Conservation (phyloP, 1,139 yeast genomes). For the Sugiyamaella japonica region DNA sequence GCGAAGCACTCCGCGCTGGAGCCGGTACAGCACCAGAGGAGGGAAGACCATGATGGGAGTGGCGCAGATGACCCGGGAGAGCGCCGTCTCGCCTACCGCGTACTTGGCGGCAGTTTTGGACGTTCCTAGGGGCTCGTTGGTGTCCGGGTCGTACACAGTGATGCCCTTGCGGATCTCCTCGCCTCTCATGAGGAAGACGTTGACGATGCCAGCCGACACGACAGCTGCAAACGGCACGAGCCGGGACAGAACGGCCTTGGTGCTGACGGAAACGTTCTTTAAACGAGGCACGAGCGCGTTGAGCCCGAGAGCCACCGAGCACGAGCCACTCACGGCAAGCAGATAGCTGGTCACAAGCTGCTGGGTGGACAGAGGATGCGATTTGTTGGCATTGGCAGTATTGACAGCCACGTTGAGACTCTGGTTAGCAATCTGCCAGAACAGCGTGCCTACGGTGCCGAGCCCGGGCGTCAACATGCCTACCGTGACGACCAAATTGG, state of each 20-base stretch:
- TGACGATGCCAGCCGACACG: constrained; percentile 20
- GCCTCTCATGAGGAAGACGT: constrained; percentile 63
- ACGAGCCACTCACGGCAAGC: constrained; percentile 90
- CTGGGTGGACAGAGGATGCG: constrained; percentile 78
- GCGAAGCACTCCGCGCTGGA: constrained; percentile 68
- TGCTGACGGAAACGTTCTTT: constrained; percentile 61
- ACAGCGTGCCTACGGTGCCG: constrained; percentile 85
- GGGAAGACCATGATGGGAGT: constrained; percentile 97
- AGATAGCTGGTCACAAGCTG: constrained; percentile 78
- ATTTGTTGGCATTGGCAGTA: constrained; percentile 93
- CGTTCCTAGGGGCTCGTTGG: constrained; percentile 59
- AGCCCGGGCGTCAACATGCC: constrained; percentile 97
- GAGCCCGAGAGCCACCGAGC: constrained; percentile 91
- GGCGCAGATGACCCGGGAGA: constrained; percentile 91
- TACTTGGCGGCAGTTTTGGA: constrained; percentile 84
- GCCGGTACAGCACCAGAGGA: constrained; percentile 72
- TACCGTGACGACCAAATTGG: constrained; percentile 90
- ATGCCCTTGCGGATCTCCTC: constrained; percentile 89
- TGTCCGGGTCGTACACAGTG: constrained; percentile 63
- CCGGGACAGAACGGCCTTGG: constrained; percentile 73
- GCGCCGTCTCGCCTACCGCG: constrained; percentile 97
- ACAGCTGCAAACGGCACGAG: constrained; percentile 81
- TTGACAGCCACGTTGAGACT: constrained; percentile 94
- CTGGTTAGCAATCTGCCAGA: constrained; percentile 98
- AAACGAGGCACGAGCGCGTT: constrained; percentile 84